Base-by-base conservation (phyloP, 495 filamentous ascomycete species). In the Halenospora varia region DNA sequence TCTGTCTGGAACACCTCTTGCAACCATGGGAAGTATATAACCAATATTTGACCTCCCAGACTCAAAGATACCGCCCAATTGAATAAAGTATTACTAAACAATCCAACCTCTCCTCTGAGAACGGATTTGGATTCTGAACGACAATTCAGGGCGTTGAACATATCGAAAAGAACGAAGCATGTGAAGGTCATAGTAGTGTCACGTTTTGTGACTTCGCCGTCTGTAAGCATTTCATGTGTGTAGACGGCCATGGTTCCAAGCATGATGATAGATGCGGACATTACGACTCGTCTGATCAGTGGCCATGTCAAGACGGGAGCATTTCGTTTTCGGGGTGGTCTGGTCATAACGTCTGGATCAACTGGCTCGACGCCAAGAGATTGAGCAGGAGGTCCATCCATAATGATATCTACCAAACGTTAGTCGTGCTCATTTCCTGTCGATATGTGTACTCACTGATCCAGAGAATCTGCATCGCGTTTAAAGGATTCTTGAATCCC, bases 121-220 rank as follows among this genome's bases (percentile, higher is more conserved):
- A 97, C 77, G 26, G 87, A 92, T 66, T 98, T 98, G 61, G 79
- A 81, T 70, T 97, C 93, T 48, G 88, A 94, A 50, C 94, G 89
- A 71, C 94, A 97, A 9, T 90, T 87, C 13, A 98, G 77, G 0
- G 94, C 94, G 70, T 97, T 96, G 77, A 96, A 95, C 94, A 98
- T 97, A 75, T 98, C 94, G 70, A 96, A 98, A 23, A 97, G 78
- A 20, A 98, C 94, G 66, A 98, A 98, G 72, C 90, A 95, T 19
- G 94, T 98, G 70, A 98, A 98, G 1, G 94, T 98, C 90, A 97
- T 96, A 56, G 94, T 98, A 15, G 94, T 98, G 75, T 98, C 94
- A 65, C 95, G 90, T 25, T 88, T 89, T 10, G 85, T 96, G 51
- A 97, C 87, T 47, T 84, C 73, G 48, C 90, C 85, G 62, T 93